These are phyloP conservation scores for Echria macrotheca DNA, from an alignment of 495 filamentous ascomycete species.

Conservation along the genomic window DNA sequence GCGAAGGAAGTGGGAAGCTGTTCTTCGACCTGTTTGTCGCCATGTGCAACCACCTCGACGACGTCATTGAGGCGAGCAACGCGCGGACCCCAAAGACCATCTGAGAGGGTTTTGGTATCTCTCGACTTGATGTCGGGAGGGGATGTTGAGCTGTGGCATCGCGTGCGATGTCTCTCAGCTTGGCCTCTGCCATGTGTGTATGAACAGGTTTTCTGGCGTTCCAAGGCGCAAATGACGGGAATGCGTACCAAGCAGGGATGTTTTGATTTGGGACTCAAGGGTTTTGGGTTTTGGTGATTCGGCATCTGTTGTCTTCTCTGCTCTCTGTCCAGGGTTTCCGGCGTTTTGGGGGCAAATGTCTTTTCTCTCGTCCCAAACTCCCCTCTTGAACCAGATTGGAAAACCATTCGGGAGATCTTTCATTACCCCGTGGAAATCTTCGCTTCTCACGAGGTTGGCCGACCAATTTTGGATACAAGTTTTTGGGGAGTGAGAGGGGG, in stretches of 20 bases:
- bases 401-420: constrained; percentile 42
- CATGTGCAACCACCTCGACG: constrained; percentile 95
- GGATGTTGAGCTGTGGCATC: too few relatives aligned
- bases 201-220: constrained; percentile 22
- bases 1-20: constrained; percentile 67
- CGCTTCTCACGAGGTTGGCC: constrained; percentile 48
- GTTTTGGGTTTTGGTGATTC: constrained; percentile 12
- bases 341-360: constrained; percentile 27
- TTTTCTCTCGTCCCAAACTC: constrained; percentile 31
- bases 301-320: constrained; percentile 17
- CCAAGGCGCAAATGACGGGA: constrained; percentile 15
- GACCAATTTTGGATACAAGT: constrained; percentile 34
- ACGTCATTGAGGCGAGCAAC: constrained; percentile 64
- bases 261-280: constrained; percentile 9
- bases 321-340: constrained; percentile 18
- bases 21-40: constrained; percentile 98
- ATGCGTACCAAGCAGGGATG: constrained; percentile 12
- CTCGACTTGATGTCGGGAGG: constrained; percentile 1
- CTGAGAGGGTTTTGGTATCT: constrained; percentile 24
- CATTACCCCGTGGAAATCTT: constrained; percentile 29
- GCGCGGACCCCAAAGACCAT: constrained; percentile 46
- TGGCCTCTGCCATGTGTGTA: constrained; percentile 16
- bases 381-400: constrained; percentile 42
- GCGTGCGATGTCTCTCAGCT: constrained; percentile 3
- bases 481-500: constrained; percentile 32